Base-by-base conservation (phyloP, 495 filamentous ascomycete species). In the Letharia columbiana region DNA sequence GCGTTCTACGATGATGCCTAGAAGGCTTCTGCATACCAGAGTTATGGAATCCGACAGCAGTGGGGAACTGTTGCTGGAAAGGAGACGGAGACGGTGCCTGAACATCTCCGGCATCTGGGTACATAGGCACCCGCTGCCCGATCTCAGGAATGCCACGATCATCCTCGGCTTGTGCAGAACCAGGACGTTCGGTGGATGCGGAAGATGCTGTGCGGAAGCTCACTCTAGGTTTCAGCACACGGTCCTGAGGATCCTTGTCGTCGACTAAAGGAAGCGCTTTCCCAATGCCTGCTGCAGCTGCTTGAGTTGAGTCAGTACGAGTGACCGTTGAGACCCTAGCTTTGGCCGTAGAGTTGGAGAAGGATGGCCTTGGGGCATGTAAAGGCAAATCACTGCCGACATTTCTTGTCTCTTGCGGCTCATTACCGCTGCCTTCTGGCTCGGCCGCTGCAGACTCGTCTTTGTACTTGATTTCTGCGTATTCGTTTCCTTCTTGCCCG, bases 121-220 rank as follows among this genome's bases (percentile, higher is more conserved):
- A 88, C 91, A 99, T 96, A 44, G 94, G 95, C 31, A 98, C 92
- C 70, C 91, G 84, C 72, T 86, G 82, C 47, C 92, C 92, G 67
- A 96, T 94, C 72, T 93, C 89, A 15, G 92, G 93, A 68, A 96
- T 96, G 17, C 93, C 93, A 67, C 89, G 85, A 68, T 92, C 90
- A 17, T 86, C 85, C 62, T 79, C 69, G n/a, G 81, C 77, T 58
- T 81, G 70, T 62, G 80, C 80, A 62, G 72, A 81, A 42, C 71
- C 76, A 64, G 78, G 71, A 63, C 66, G 85, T 69, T 79, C 84
- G 44, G 74, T 78, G 31, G 77, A 82, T 35, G 76, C 78, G 18
- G 74, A 75, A 2, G 84, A 84, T 4, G 77, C 77, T 28, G 78
- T 88, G 73, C 79, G 86, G 60, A 77, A 78, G 69, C 72, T 80